Evolutionary conservation across 2,329 filamentous ascomycete species (phyloP), one percentile per base, ranked within the genome.

Genomic region (Coniella lustricola): DNA sequence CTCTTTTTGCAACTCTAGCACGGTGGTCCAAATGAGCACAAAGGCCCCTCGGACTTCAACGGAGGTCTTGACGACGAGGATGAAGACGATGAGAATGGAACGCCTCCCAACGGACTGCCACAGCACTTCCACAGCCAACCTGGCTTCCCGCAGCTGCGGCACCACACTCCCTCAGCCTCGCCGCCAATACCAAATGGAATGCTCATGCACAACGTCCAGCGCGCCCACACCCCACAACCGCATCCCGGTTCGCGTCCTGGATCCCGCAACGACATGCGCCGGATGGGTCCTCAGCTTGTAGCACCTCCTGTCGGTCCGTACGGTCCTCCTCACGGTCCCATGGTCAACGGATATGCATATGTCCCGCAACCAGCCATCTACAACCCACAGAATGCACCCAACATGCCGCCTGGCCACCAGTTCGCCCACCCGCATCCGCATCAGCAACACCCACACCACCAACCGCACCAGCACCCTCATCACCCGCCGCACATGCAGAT

Each of bases 11-110:
- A 13, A 35, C 44, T 29, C 25, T 64, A 96, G 90, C 95, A 95
- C 73, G 90, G 90, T 60, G 85, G 82, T 51, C 85, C 90, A 38
- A 94, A 93, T 67, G 93, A 98, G 67, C 91, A 97, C 70, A 98
- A 97, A 70, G 91, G 91, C 2, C 93, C 93, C 1, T 77, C 79
- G 47, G 93, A 98, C 67, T 98, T 95, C 68, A 87, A 85, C 62
- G 89, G 89, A 56, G 85, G 86, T 54, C 85, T 86, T 56, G 88
- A 93, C 45, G 90, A 96, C 43, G 90, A 94, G 14, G 87, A 86
- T 22, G 86, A 87, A 20, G 85, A 90, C 33, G 82, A 89, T 46
- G 82, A 84, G 50, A 84, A 85, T 25, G 84, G 76, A 50, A 87
- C 85, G 7, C 86, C 85, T 40, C 84, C 84, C 7, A 81, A 82